phyloP scores from a whole-genome alignment of 305 asterid genomes.

The Andrographis paniculata region DNA sequence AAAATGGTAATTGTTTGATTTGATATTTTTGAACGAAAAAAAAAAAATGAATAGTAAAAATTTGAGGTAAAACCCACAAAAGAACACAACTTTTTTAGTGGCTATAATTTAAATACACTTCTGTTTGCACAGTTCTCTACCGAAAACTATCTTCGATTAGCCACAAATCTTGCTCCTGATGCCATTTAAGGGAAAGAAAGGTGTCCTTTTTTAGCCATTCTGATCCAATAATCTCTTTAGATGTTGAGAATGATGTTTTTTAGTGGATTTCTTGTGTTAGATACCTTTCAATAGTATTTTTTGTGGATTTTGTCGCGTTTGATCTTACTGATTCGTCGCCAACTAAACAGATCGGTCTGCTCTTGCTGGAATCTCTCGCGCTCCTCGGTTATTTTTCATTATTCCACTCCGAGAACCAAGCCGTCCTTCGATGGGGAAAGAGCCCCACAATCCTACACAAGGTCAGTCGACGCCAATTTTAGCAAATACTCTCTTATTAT shows the following conservation, averaged over 20 bases:
- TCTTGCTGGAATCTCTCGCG: constrained; percentile 76
- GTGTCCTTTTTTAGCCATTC: too few species aligned
- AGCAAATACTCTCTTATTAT: background rate
- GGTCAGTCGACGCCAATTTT: constrained; percentile 30
- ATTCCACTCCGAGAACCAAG: constrained; percentile 89
- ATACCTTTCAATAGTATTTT: background rate
- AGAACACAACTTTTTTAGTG: too few species aligned
- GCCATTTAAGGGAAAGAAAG: background rate
- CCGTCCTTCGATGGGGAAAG: constrained; percentile 99
- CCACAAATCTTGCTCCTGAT: constrained; percentile 1
- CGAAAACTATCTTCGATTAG: too few species aligned
- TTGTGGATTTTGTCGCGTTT: too few species aligned
- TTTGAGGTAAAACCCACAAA: too few species aligned
- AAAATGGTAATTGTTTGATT: too few species aligned
- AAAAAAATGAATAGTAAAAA: too few species aligned
- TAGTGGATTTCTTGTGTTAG: background rate
- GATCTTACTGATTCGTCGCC: constrained; percentile 9
- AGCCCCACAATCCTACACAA: constrained; percentile 98
- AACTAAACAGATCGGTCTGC: constrained; percentile 56
- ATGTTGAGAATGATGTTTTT: too few species aligned
- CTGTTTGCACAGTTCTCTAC: too few species aligned
- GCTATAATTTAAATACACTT: too few species aligned
- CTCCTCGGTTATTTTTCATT: constrained; percentile 89
- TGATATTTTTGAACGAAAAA: too few species aligned
- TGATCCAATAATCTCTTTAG: too few species aligned